phyloP scores from a whole-genome alignment of 805 yeast species.

The Yamadazyma kitorensis region DNA sequence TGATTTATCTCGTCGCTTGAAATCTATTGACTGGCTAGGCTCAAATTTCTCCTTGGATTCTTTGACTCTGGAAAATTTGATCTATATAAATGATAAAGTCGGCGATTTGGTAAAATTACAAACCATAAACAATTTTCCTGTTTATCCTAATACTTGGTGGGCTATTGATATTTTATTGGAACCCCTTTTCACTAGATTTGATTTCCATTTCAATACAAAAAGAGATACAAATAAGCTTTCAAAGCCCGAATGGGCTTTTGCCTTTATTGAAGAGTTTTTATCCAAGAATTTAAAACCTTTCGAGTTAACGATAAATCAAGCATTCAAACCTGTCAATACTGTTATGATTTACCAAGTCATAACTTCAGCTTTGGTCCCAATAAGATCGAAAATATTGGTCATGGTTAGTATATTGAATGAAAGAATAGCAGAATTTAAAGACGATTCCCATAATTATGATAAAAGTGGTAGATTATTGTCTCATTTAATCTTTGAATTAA shows the following conservation, averaged over 20 bases:
- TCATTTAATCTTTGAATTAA: constrained; percentile 57
- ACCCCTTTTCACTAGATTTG: constrained; percentile 49
- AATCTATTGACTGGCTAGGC: constrained; percentile 24
- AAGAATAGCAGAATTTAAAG: constrained; percentile 16
- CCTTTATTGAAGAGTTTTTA: constrained; percentile 45
- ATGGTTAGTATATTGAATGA: constrained; percentile 24
- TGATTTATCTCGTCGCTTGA: constrained; percentile 12
- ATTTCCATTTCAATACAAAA: constrained; percentile 57
- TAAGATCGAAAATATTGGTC: constrained; percentile 40
- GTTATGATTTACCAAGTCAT: constrained; percentile 40
- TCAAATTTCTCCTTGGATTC: constrained; percentile 7
- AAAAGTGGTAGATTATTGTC: constrained; percentile 49
- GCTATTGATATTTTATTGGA: constrained; percentile 46
- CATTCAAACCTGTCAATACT: constrained; percentile 23
- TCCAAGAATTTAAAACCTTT: constrained; percentile 38
- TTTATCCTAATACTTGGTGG: constrained; percentile 44
- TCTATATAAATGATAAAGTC: constrained; percentile 9
- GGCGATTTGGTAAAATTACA: constrained; percentile 30
- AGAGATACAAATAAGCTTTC: constrained; percentile 61
- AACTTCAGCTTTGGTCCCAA: constrained; percentile 44
- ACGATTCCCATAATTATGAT: constrained; percentile 21
- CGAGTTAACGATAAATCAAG: constrained; percentile 34
- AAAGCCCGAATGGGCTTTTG: constrained; percentile 71
- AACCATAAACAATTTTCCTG: constrained; percentile 21
- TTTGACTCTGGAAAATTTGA: constrained; percentile 2